Base-by-base conservation (phyloP, 441 rosid species). In the Erodium texanum region DNA sequence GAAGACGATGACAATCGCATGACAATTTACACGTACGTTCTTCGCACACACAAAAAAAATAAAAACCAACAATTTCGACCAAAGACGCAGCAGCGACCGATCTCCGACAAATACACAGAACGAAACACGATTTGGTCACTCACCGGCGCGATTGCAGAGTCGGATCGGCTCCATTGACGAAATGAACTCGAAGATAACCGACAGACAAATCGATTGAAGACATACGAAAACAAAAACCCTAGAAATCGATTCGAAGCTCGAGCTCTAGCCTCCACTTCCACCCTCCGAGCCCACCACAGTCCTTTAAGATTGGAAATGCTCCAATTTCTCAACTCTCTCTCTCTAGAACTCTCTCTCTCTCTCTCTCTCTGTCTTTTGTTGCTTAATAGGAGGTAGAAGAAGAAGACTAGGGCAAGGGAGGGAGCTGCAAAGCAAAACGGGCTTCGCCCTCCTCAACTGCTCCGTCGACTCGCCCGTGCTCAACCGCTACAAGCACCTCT, bases 401-500 rank as follows among this genome's bases (percentile, higher is more conserved):
- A 45, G 62, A 54, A 54, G 62, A 54, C 62, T 54, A 54, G 62
- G 62, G 62, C 62, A 18, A 18, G 34, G 34, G 34, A 29, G 34
- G 34, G 62, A 38, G 45, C 45, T 38, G 1, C 45, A 54, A 54
- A 54, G 62, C 62, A 11, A 54, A 54, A 54, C 62, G 62, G 62
- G 62, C 24, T 54, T 8, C 8, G 45, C 10, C 45, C 10, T 2
- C 24, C 20, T 18, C 62, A 54, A 54, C 62, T 54, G 62, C 62
- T 54, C 62, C 20, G 10, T 77, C 50, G 90, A 54, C 6, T 29
- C 22, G 20, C 50, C 41, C 62, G 18, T 62, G 66, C 62, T 80
- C 52, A 89, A 93, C 80, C 97, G 82, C 38, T 91, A 83, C 89
- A 86, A 78, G 77, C 78, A 84, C 65, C 95, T 84, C 66, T 91